Base-by-base conservation (phyloP, 176 grass and related monocot genomes). In the Oryza coarctata region DNA sequence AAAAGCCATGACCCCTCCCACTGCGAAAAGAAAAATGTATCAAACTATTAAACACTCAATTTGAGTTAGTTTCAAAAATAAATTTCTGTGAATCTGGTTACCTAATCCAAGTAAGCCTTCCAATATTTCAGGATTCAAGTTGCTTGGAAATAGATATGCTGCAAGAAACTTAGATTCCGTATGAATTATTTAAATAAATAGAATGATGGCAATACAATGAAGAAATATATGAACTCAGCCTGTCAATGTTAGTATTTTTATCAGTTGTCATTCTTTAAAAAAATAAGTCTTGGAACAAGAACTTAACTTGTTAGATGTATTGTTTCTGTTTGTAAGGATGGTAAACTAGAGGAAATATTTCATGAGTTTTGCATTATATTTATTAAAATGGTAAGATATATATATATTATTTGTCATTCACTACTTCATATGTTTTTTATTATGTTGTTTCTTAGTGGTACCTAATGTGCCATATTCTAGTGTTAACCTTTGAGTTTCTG, bases 71-170 rank as follows among this genome's bases (percentile, higher is more conserved):
- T 85, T 33, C 3, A 5, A 62, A 7, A 11, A 49, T 65, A 61
- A 64, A 2, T 55, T 15, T 40, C 27, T 86, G 26, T 66, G 27
- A 68, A 0, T 31, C 14, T 41, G 70, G 23, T 76, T 84, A 98
- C 95, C 95, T 93, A 94, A 93, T 93, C 92, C 95, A 88, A 98
- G 95, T 93, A 98, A 84, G 60, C 95, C 92, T 88, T 98, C 92
- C 81, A 98, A 71, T 77, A 98, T 94, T 93, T 95, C 92, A 58
- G 95, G 95, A 86, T 93, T 83, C 79, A 98, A 70, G 69, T 78
- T 89, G 70, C 90, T 98, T 68, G 95, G 95, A 77, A 98, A 94
- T 80, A 95, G 32, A 18, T 91, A 94, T 61, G 92, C 95, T 98
- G 92, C 74, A 90, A 70, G 22, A 81, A 70, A 77, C 22, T 34